Base-by-base conservation (phyloP, 441 rosid genomes). In the Syzygium malaccense region DNA sequence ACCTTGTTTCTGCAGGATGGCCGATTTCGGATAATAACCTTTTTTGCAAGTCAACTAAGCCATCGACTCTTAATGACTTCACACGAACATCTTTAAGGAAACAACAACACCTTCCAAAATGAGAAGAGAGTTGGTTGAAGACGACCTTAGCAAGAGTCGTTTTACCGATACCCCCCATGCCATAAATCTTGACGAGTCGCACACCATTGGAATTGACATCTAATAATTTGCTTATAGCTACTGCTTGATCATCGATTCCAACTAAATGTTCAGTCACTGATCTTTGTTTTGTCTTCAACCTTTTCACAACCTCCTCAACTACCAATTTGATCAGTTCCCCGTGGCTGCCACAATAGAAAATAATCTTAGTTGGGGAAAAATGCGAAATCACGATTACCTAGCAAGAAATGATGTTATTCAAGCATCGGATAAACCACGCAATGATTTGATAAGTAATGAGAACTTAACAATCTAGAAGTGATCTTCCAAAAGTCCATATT, bases 331-430 rank as follows among this genome's bases (percentile, higher is more conserved):
- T n/a, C 8, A 62, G 68, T 30, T 62, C 10, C 19, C 19, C 18
- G 2, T 62, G 68, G 8, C 71, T 64, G 37, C 71, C 37, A 64
- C 1, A 7, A 30, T 64, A 4, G 0, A n/a, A 17, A 64, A 0
- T 32, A 4, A 15, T 64, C 15, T 30, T 64, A 64, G 12, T 8
- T 13, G n/a, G 18, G 37, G 18, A 10, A 0, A 64, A 30, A 62
- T 0, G 58, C 4, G 26, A 55, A 55, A 19, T 64, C 37, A 30
- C 1, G 5, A 30, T n/a, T 64, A 64, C 5, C 0, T n/a, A 0
- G 33, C 20, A 3, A 64, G 11, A 64, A 30, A 10, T 15, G 20
- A 64, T 7, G 19, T 62, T 0, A 28, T 62, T n/a, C 12, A 30
- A 62, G 68, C 5, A 62, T 0, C 1, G 4, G 4, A 62, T 14